phyloP scores from a whole-genome alignment of 73 alveolate genomes.

The Paramecium pentaurelia region DNA sequence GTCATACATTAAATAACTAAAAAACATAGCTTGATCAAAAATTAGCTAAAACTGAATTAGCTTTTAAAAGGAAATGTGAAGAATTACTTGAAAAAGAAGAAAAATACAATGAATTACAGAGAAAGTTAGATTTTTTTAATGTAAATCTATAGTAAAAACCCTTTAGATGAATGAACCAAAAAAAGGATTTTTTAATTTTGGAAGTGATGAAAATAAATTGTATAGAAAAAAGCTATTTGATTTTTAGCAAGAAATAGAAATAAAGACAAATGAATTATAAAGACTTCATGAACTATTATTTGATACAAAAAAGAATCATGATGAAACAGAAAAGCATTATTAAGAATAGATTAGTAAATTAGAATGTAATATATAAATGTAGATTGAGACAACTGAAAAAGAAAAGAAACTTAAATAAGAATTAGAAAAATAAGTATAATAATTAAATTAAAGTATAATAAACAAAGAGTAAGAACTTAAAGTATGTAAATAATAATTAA shows the following conservation, averaged over 20 bases:
- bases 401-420: background rate
- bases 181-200: background rate
- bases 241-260: background rate
- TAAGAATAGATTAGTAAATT: background rate
- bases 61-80: background rate
- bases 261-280: background rate
- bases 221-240: background rate
- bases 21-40: background rate
- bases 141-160: background rate
- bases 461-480: background rate
- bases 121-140: background rate
- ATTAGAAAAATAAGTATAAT: background rate
- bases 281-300: conserved; percentile 9
- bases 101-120: background rate
- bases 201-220: background rate
- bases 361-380: background rate
- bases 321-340: background rate
- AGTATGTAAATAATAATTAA: background rate
- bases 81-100: background rate
- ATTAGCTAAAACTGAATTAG: background rate
- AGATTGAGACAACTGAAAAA: background rate
- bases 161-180: background rate
- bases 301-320: background rate
- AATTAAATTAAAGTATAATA: background rate
- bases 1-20: background rate